phyloP scores from a whole-genome alignment of 306 rosid genomes.

The Corylus heterophylla region DNA sequence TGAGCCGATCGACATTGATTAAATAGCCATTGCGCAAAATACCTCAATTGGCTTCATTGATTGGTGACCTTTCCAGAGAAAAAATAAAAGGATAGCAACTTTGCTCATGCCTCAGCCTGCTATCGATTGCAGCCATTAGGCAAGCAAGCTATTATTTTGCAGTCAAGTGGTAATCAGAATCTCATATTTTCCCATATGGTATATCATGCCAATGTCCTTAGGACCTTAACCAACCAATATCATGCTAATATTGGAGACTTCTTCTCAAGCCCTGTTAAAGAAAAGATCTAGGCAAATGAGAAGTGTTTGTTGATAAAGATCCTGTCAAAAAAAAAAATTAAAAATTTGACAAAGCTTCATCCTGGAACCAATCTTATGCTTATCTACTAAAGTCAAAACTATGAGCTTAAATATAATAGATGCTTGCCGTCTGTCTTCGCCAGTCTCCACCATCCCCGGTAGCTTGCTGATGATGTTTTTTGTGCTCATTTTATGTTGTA shows the following conservation, averaged over 20 bases:
- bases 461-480: no score
- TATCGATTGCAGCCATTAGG: conserved; percentile 9
- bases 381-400: not conserved
- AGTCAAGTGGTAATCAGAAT: conserved; percentile 6
- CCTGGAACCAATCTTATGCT: not conserved
- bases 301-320: not conserved
- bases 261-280: conserved; percentile 70
- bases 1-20: not conserved
- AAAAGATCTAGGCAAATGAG: conserved; percentile 6
- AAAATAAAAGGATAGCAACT: conserved; percentile 2
- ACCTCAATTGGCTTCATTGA: not conserved
- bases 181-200: not conserved
- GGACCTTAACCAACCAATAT: conserved; percentile 66
- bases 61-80: not conserved
- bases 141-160: conserved; percentile 22
- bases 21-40: not conserved
- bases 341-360: not conserved
- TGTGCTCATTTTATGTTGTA: no score
- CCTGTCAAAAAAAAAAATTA: not conserved
- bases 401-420: not conserved
- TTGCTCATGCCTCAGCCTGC: not conserved
- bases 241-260: conserved; percentile 77
- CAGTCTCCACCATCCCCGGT: no score
- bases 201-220: conserved; percentile 58
- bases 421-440: no score